These are phyloP conservation scores for Rhododendron griersonianum DNA, from an alignment of 148 eudicot genomes.

Conservation along the genomic window DNA sequence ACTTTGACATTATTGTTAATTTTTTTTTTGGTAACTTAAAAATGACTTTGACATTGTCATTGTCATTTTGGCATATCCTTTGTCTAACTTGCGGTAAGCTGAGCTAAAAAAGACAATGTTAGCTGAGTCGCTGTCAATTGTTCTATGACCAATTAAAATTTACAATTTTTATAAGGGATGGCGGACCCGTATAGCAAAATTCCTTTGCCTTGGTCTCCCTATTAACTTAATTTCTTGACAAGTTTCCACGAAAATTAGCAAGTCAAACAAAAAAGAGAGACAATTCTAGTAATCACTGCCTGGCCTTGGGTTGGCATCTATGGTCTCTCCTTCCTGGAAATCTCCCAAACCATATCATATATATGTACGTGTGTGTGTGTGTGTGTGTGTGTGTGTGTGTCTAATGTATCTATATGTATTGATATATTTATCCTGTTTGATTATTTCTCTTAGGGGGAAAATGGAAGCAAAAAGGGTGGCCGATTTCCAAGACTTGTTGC, in stretches of 20 bases:
- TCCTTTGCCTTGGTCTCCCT: not conserved
- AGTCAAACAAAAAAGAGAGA: not conserved
- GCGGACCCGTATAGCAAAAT: not conserved
- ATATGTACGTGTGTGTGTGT: not conserved
- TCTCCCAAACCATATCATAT: not conserved
- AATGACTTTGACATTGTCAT: not conserved
- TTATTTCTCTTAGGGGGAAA: not conserved
- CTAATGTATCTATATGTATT: not conserved
- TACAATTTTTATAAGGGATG: not conserved
- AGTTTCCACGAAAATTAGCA: not conserved
- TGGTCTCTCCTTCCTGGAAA: not conserved
- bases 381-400: not conserved
- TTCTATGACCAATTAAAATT: not conserved
- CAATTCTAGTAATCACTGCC: not conserved
- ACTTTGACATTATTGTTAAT: not conserved
- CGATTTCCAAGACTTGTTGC: conserved; percentile 26
- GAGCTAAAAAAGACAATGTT: not conserved
- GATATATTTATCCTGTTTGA: not conserved
- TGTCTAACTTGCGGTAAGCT: not conserved
- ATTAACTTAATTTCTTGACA: not conserved
- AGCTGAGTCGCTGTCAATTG: not conserved
- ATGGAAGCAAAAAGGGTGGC: not conserved
- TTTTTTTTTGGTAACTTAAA: too few relatives aligned
- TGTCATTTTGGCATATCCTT: not conserved
- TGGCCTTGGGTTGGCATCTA: conserved; percentile 1